Evolutionary conservation across 2,329 filamentous ascomycete genomes (phyloP), one percentile per base, ranked within the genome.

Genomic region (Paraphaeosphaeria sporulosa): DNA sequence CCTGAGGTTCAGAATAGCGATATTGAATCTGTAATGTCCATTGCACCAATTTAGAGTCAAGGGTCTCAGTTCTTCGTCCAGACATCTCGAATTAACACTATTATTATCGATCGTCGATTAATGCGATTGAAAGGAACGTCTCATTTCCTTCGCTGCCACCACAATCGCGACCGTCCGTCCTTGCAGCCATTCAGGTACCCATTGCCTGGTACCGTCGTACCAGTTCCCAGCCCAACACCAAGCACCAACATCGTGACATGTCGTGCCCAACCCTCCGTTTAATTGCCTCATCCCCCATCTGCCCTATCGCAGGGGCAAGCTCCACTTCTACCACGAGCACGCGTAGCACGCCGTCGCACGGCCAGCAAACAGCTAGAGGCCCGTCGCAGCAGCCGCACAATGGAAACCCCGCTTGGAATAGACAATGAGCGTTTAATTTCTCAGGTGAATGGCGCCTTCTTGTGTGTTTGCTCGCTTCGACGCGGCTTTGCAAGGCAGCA

Each of bases 381-480:
- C 42, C 6, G 30, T n/a, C 25, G 12, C 36, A 34, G n/a, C 25
- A 13, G 48, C 8, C 49, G 36, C 25, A 40, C 19, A 23, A 21
- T 12, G 23, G 12, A 44, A 19, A 21, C 19, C 36, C 36, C 17
- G 13, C 30, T 17, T 21, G 40, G 34, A 52, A 52, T 52, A 34
- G 25, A 52, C 49, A 52, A 52, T 27, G 32, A 5, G 15, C 19
- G 25, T 32, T 32, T 15, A 32, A 38, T 32, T 44, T 46, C 15
- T 19, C 38, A 40, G 17, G 38, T 43, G 38, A 54, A 43, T 21
- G 25, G 51, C 25, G 21, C 32, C 36, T 40, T 54, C 32, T 38
- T 54, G 51, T 25, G 38, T 25, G 51, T 44, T 54, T 54, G 51
- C 38, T 54, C 36, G 51, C 17, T 44, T 43, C 50, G n/a, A 9